Percentiles rank a stretch among this genome's conserved stretches.
Evolutionary conservation across 1,284 basidiomycete species (phyloP).

Genomic region (Cutaneotrichosporon sp.): DNA sequence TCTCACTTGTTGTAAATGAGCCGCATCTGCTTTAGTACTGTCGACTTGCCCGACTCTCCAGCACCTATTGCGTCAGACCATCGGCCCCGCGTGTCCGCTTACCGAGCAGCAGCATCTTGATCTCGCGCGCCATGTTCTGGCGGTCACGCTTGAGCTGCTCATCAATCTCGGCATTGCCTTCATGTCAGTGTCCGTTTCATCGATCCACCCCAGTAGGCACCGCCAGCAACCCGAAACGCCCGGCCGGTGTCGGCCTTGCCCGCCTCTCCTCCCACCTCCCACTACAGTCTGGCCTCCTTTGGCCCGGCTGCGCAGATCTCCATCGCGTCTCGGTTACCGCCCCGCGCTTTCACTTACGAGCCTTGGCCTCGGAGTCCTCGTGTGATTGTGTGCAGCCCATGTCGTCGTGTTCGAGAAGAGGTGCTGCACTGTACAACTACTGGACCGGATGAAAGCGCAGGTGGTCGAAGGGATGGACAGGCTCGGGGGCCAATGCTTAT

Average conservation of each 20-base stretch:
- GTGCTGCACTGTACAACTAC: slow-evolving; percentile 9
- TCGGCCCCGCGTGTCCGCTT: not conserved
- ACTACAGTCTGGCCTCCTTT: not conserved
- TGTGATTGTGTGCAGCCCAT: slow-evolving; percentile 56
- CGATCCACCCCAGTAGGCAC: not conserved
- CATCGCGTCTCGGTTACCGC: not conserved
- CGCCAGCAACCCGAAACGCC: not conserved
- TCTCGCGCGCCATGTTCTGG: slow-evolving; percentile 88
- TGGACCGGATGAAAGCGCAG: slow-evolving; percentile 10
- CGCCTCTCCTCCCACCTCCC: not conserved
- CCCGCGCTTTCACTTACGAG: slow-evolving; percentile 37
- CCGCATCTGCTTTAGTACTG: slow-evolving; percentile 95
- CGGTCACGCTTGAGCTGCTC: slow-evolving; percentile 90
- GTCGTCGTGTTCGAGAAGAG: slow-evolving; percentile 3
- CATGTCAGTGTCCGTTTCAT: slow-evolving; percentile 15
- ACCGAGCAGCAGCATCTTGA: slow-evolving; percentile 74
- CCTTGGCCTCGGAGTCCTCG: slow-evolving; percentile 53
- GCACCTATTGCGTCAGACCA: slow-evolving; percentile 53
- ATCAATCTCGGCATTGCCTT: slow-evolving; percentile 87
- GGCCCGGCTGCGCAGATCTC: not conserved
- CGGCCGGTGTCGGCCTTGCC: not conserved
- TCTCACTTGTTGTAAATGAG: slow-evolving; percentile 70
- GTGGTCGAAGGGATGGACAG: slow-evolving; percentile 5
- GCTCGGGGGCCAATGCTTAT: slow-evolving; percentile 9
- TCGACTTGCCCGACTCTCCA: slow-evolving; percentile 87